These are phyloP conservation scores for Saxispiralis lemnorum DNA, from an alignment of 495 filamentous ascomycete species.

Conservation along the genomic window DNA sequence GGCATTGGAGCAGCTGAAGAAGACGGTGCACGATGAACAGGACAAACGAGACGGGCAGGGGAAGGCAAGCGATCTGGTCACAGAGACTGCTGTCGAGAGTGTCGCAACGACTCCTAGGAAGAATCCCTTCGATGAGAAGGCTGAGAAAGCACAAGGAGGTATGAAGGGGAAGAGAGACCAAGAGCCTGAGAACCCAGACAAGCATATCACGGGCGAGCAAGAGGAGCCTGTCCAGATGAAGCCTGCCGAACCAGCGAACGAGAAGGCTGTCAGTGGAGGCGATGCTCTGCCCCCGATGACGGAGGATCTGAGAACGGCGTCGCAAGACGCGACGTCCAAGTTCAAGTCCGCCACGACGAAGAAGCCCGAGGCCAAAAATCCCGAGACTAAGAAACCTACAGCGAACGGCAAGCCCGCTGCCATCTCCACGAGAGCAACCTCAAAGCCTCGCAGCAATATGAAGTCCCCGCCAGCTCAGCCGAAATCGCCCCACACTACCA, in stretches of 20 bases:
- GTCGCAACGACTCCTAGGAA: conserved; percentile 6
- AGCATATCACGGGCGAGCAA: conserved; percentile 22
- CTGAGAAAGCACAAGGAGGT: neutral
- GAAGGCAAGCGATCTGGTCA: conserved; percentile 16
- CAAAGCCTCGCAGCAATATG: conserved; percentile 1
- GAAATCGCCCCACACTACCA: conserved; percentile 3
- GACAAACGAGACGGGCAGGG: conserved; percentile 16
- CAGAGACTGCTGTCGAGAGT: conserved; percentile 19
- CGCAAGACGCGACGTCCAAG: neutral
- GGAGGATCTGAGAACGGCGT: conserved; percentile 8
- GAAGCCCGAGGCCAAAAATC: neutral
- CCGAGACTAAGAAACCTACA: neutral
- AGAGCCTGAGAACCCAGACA: conserved; percentile 18
- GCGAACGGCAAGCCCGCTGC: conserved; percentile 3
- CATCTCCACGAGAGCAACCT: conserved; percentile 6
- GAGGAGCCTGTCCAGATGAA: conserved; percentile 21
- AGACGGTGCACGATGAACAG: conserved; percentile 19
- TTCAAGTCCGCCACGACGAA: neutral
- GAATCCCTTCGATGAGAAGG: neutral
- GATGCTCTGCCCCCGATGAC: conserved; percentile 19
- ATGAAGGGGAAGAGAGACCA: conserved; percentile 6
- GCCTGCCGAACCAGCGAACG: conserved; percentile 23
- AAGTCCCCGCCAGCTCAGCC: conserved; percentile 9
- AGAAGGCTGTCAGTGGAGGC: conserved; percentile 22
- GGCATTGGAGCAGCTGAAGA: conserved; percentile 16